Evolutionary conservation across 2,329 filamentous ascomycete genomes (phyloP), one percentile per base, ranked within the genome.

Genomic region (Hymenoscyphus linearis): DNA sequence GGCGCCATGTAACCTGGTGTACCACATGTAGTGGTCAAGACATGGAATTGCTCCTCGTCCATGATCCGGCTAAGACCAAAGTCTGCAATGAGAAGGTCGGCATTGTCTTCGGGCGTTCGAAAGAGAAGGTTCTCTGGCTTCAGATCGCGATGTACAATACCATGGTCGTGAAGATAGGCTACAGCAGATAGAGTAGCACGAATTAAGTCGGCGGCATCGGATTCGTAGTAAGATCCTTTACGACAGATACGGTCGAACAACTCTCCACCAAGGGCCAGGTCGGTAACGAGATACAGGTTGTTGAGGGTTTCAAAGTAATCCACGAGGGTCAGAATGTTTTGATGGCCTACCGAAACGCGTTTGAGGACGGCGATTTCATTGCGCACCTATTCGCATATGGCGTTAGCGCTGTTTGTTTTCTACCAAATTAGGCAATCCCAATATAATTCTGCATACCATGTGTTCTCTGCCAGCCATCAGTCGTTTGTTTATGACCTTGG

Each of bases 271-370:
- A 98, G 86, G 18, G 95, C 95, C 35, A 99, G 88, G 73, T 99
- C 95, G 52, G 95, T 98, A 57, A 99, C 95, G 40, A 99, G 87
- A 75, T 99, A 99, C 67, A 99, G 84, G 77, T 99, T 99, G 79
- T 99, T 98, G 90, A 97, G 96, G 6, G 95, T 99, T 79, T 99
- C 95, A 73, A 99, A 99, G 77, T 98, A 99, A 79, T 99, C 95
- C 70, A 98, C 95, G 62, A 99, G 83, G 1, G 95, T 99, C 64
- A 99, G 80, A 74, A 99, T 98, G 74, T 99, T 99, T 76, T 95
- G 91, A 78, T 99, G 93, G 60, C 95, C 95, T 90, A 99, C 96
- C 1, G 93, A 98, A n/a, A 99, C 93, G 72, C 89, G 89, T 77
- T 98, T 98, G 68, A 99, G 82, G 27, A 99, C 92, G 6, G 95